Conservation (phyloP, 2,329 filamentous ascomycete species). For the Rugonectria rugulosa region DNA sequence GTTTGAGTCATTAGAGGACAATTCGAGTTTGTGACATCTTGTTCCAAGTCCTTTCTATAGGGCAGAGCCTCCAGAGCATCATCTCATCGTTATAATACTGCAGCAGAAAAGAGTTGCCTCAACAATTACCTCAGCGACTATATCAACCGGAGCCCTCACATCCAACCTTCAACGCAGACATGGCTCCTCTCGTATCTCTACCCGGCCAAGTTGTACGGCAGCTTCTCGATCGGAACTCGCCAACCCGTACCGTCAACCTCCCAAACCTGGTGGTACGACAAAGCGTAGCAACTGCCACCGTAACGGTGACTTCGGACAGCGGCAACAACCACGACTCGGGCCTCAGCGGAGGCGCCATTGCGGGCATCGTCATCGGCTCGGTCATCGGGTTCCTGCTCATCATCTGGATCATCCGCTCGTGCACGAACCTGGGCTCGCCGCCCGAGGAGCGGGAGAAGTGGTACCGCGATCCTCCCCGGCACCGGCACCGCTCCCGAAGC, state of each 20-base stretch:
- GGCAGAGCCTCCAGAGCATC: background rate
- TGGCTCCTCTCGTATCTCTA: background rate
- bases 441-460: conserved; percentile 41
- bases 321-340: conserved; percentile 29
- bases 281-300: conserved; percentile 34
- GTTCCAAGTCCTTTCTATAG: too few species aligned
- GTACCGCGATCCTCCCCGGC: conserved; percentile 39
- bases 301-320: conserved; percentile 41
- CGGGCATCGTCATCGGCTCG: conserved; percentile 59
- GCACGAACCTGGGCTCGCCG: conserved; percentile 50
- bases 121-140: too few species aligned
- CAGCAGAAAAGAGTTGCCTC: too few species aligned
- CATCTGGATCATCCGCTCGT: conserved; percentile 56
- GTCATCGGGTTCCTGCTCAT: conserved; percentile 55
- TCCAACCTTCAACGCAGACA: background rate
- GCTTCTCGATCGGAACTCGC: background rate
- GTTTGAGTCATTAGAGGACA: too few species aligned
- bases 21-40: background rate
- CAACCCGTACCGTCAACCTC: background rate
- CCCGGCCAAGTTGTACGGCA: background rate
- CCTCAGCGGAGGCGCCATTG: conserved; percentile 58
- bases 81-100: too few species aligned
- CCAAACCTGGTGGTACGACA: conserved; percentile 19
- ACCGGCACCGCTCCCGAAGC: conserved; percentile 36
- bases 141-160: too few species aligned